phyloP scores from a whole-genome alignment of 2,329 filamentous ascomycete species.

The Fusarium odoratissimum region DNA sequence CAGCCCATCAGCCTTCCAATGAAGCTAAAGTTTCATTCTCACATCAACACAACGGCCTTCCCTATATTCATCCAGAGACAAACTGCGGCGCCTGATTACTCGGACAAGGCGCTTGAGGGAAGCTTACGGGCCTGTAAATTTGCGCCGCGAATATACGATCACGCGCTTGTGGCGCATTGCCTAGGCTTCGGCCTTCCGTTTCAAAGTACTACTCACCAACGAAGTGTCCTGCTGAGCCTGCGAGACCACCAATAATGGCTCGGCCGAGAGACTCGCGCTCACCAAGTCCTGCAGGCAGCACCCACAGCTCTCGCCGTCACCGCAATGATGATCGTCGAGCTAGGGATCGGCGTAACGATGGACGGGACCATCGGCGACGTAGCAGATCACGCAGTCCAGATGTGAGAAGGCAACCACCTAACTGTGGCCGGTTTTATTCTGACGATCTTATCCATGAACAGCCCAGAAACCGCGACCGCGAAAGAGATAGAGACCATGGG shows the following conservation, averaged over 20 bases:
- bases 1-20: conserved; percentile 11
- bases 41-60: conserved; percentile 16
- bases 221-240: conserved; percentile 56
- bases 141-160: conserved; percentile 19
- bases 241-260: conserved; percentile 64
- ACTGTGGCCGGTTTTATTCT: conserved; percentile 50
- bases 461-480: conserved; percentile 70
- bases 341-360: conserved; percentile 62
- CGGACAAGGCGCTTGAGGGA: neutral
- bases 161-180: conserved; percentile 37
- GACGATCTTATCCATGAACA: conserved; percentile 55
- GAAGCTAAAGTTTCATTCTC: conserved; percentile 25
- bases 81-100: neutral
- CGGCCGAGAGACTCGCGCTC: conserved; percentile 79
- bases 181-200: conserved; percentile 35
- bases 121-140: neutral
- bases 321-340: conserved; percentile 70
- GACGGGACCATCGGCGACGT: conserved; percentile 65
- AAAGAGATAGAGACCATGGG: conserved; percentile 65
- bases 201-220: conserved; percentile 55
- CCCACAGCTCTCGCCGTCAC: conserved; percentile 76
- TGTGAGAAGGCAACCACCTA: conserved; percentile 59
- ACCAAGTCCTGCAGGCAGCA: conserved; percentile 94
- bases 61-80: conserved; percentile 9
- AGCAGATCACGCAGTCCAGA: conserved; percentile 73